Evolutionary conservation across 179 eudicot genomes (phyloP).

Genomic region (Nepenthes alata): DNA sequence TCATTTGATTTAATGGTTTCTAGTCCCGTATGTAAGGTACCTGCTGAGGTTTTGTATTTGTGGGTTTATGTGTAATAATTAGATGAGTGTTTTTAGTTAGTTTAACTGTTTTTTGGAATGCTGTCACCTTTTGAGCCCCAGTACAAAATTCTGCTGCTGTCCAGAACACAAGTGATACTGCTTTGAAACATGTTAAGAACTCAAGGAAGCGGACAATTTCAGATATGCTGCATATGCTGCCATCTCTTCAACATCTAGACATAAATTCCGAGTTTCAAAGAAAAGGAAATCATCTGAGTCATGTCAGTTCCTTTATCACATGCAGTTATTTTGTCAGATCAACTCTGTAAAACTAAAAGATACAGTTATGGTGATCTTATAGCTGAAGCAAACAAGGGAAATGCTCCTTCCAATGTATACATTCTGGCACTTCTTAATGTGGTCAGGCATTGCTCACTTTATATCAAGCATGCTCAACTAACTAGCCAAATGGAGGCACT

Average conservation of each 20-base stretch:
- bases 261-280: slow-evolving; percentile 31
- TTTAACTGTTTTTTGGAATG: slow-evolving; percentile 9
- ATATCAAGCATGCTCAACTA: slow-evolving; percentile 88
- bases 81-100: background rate
- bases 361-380: slow-evolving; percentile 66
- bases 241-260: slow-evolving; percentile 46
- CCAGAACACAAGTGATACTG: slow-evolving; percentile 32
- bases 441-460: slow-evolving; percentile 89
- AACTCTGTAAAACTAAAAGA: slow-evolving; percentile 20
- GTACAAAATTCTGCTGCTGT: slow-evolving; percentile 26
- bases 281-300: slow-evolving; percentile 28
- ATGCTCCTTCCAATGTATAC: slow-evolving; percentile 66
- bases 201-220: slow-evolving; percentile 58
- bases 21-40: slow-evolving; percentile 47
- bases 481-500: slow-evolving; percentile 94
- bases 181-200: slow-evolving; percentile 22
- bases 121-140: slow-evolving; percentile 22
- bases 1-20: slow-evolving; percentile 33
- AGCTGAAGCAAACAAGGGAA: slow-evolving; percentile 91
- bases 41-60: slow-evolving; percentile 6
- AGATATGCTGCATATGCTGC: slow-evolving; percentile 57
- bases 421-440: slow-evolving; percentile 76
- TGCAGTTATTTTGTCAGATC: slow-evolving; percentile 24
- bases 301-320: slow-evolving; percentile 24
- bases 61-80: slow-evolving; percentile 3